phyloP scores from a whole-genome alignment of 2,329 filamentous ascomycete genomes.

The Ophiobolus disseminans region DNA sequence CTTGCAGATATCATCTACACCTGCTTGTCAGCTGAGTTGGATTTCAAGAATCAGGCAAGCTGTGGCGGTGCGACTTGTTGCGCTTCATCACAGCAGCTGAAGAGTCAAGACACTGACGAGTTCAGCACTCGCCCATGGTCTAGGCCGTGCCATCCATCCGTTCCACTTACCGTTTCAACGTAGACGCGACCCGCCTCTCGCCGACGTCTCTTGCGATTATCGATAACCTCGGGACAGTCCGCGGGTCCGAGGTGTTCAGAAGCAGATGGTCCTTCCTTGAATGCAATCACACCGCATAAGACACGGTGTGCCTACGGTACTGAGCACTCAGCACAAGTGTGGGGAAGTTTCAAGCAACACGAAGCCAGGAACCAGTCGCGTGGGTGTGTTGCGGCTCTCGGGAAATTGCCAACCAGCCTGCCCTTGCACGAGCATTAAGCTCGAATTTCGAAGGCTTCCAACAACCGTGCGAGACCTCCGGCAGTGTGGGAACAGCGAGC shows the following conservation, averaged over 20 bases:
- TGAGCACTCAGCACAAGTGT: slow-evolving; percentile 34
- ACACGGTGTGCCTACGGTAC: slow-evolving; percentile 24
- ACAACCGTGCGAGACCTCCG: slow-evolving; percentile 34
- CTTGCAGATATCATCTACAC: slow-evolving; percentile 6
- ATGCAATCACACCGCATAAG: slow-evolving; percentile 31
- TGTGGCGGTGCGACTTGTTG: slow-evolving; percentile 29
- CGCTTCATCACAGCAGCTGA: slow-evolving; percentile 21
- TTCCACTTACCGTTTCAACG: slow-evolving; percentile 43
- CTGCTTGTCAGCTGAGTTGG: neutral
- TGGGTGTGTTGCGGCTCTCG: slow-evolving; percentile 37
- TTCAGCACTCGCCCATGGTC: slow-evolving; percentile 34
- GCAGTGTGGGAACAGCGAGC: slow-evolving; percentile 25
- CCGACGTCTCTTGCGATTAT: slow-evolving; percentile 16
- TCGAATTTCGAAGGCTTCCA: slow-evolving; percentile 35
- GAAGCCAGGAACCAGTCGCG: slow-evolving; percentile 41
- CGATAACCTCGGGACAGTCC: slow-evolving; percentile 22
- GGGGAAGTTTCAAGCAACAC: slow-evolving; percentile 41
- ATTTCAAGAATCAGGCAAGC: neutral
- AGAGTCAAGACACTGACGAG: slow-evolving; percentile 21
- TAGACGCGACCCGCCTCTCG: slow-evolving; percentile 33
- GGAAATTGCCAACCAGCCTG: slow-evolving; percentile 35
- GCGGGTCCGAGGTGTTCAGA: slow-evolving; percentile 26
- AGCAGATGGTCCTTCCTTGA: slow-evolving; percentile 29
- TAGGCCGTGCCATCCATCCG: slow-evolving; percentile 39
- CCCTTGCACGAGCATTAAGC: slow-evolving; percentile 39